phyloP scores from a whole-genome alignment of 2,329 filamentous ascomycete genomes.

The Xylaria polymorpha region DNA sequence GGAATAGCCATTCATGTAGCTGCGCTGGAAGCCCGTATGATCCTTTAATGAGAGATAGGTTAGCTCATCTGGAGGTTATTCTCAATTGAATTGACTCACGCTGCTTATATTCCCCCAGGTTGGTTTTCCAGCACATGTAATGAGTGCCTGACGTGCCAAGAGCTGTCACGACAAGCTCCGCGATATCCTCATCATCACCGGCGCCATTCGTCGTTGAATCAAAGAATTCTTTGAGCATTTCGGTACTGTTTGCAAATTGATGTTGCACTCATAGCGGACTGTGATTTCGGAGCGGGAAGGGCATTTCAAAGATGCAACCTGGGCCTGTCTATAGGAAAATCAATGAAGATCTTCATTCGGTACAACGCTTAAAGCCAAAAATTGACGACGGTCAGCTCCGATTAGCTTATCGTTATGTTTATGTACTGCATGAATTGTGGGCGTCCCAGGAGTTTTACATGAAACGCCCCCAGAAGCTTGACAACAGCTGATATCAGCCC shows the following conservation, averaged over 20 bases:
- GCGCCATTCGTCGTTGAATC: slow-evolving; percentile 42
- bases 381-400: slow-evolving; percentile 18
- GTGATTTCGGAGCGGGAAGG: neutral
- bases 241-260: slow-evolving; percentile 10
- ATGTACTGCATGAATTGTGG: slow-evolving; percentile 30
- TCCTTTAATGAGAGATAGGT: slow-evolving; percentile 35
- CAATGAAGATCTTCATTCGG: slow-evolving; percentile 24
- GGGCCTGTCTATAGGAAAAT: slow-evolving; percentile 18
- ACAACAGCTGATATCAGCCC: slow-evolving; percentile 40
- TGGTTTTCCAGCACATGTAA: slow-evolving; percentile 51
- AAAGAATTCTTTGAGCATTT: slow-evolving; percentile 47
- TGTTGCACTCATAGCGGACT: slow-evolving; percentile 1
- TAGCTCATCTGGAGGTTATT: neutral
- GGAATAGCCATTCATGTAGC: slow-evolving; percentile 49
- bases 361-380: slow-evolving; percentile 4
- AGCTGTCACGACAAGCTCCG: slow-evolving; percentile 50
- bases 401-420: slow-evolving; percentile 9
- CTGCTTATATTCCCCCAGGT: slow-evolving; percentile 46
- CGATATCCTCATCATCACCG: slow-evolving; percentile 45
- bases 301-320: slow-evolving; percentile 12
- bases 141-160: slow-evolving; percentile 47
- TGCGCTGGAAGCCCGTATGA: slow-evolving; percentile 45
- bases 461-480: slow-evolving; percentile 29
- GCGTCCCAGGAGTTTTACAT: slow-evolving; percentile 23
- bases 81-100: slow-evolving; percentile 37